These are phyloP conservation scores for Penicillium capsulatum DNA, from an alignment of 2,329 filamentous ascomycete species.

Conservation along the genomic window DNA sequence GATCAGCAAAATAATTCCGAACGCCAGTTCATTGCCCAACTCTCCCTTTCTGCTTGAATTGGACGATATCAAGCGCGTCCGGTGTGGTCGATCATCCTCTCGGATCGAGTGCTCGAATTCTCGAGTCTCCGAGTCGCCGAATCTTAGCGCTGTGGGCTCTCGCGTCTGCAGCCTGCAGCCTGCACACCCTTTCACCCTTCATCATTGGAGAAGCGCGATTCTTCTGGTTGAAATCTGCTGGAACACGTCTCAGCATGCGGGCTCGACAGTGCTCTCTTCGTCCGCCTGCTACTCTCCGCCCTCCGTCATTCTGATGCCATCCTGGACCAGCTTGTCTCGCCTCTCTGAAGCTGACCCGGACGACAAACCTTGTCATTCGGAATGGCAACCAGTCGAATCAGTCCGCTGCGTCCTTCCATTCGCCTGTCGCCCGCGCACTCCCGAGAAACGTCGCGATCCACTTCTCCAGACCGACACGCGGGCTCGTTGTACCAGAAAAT, in stretches of 20 bases:
- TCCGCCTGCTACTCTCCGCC: slow-evolving; percentile 26
- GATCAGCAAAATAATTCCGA: slow-evolving; percentile 13
- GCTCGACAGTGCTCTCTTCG: slow-evolving; percentile 29
- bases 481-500: slow-evolving; percentile 37
- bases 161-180: not conserved
- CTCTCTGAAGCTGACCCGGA: slow-evolving; percentile 18
- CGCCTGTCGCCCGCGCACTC: slow-evolving; percentile 26
- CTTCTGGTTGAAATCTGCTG: not conserved
- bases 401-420: slow-evolving; percentile 27
- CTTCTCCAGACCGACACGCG: slow-evolving; percentile 37
- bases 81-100: no score
- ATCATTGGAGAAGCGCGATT: slow-evolving; percentile 1
- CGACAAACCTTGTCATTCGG: slow-evolving; percentile 22
- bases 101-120: not conserved
- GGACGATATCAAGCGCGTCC: no score
- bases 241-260: slow-evolving; percentile 36
- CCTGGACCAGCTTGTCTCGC: slow-evolving; percentile 13
- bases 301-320: slow-evolving; percentile 26
- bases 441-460: slow-evolving; percentile 32
- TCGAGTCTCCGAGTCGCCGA: slow-evolving; percentile 1
- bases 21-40: not conserved
- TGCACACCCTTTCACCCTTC: slow-evolving; percentile 2
- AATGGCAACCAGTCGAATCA: slow-evolving; percentile 32
- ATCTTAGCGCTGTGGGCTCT: slow-evolving; percentile 1
- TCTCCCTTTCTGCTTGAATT: not conserved